Percentiles rank a stretch among this genome's conserved stretches.
phyloP scores from a whole-genome alignment of 192 early-diverging fungal species.

The Entomortierella lignicola region DNA sequence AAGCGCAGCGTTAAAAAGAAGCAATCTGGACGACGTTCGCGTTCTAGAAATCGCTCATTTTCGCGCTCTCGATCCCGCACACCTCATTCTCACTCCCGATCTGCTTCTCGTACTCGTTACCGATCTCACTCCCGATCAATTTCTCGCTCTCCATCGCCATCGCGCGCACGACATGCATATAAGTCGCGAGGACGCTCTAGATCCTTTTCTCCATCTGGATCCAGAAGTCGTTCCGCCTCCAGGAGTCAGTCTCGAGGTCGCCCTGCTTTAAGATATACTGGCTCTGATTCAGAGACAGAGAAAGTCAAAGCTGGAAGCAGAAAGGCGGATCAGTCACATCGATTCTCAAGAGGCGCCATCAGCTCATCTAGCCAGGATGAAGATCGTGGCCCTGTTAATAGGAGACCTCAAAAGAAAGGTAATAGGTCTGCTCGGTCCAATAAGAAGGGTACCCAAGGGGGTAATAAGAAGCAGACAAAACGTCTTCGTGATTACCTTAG shows the following conservation, averaged over 20 bases:
- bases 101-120: constrained; percentile 15
- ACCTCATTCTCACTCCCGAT: constrained; percentile 25
- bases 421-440: neutral
- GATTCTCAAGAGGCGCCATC: constrained; percentile 15
- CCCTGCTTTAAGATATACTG: constrained; percentile 6
- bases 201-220: constrained; percentile 13
- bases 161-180: constrained; percentile 1
- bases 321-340: constrained; percentile 5
- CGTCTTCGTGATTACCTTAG: constrained; percentile 63
- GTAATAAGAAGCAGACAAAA: constrained; percentile 46
- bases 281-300: constrained; percentile 26
- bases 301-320: constrained; percentile 1
- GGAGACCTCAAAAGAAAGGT: constrained; percentile 20
- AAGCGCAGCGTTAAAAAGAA: constrained; percentile 12
- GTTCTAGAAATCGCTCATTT: constrained; percentile 33
- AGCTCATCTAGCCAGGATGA: constrained; percentile 45
- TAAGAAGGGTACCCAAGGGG: constrained; percentile 6
- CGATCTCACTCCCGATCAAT: constrained; percentile 29
- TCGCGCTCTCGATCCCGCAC: constrained; percentile 26
- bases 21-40: constrained; percentile 16
- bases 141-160: constrained; percentile 16
- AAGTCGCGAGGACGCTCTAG: constrained; percentile 18
- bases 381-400: constrained; percentile 24
- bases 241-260: constrained; percentile 36
- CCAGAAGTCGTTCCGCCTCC: constrained; percentile 15